Evolutionary conservation across 1,139 yeast species (phyloP).

Genomic region (Suhomyces coccinellae): DNA sequence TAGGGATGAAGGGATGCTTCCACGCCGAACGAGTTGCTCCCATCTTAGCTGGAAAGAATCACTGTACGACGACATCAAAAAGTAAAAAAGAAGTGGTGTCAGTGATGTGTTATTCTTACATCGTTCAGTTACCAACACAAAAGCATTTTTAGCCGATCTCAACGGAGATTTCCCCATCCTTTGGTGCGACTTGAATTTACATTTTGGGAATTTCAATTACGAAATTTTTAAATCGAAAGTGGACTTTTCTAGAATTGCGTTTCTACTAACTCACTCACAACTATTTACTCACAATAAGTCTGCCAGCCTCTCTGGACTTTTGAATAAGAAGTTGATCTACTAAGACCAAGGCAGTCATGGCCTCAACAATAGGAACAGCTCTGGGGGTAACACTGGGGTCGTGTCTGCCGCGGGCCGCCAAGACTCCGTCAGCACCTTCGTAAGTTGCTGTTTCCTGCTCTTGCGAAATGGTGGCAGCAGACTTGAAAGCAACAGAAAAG

Average conservation of each 20-base stretch:
- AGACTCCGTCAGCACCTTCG: constrained; percentile 80
- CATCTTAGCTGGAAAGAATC: too few relatives aligned
- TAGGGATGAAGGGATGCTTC: background rate
- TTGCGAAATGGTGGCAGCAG: constrained; percentile 96
- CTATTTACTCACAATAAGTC: constrained; percentile 11
- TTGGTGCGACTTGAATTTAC: too few relatives aligned
- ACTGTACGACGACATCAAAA: too few relatives aligned
- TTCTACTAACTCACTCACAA: background rate
- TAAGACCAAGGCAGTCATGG: constrained; percentile 92
- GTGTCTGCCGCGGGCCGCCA: constrained; percentile 97
- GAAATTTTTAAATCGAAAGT: background rate
- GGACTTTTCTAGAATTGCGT: background rate
- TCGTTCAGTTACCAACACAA: too few relatives aligned
- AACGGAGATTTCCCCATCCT: too few relatives aligned
- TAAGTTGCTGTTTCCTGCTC: constrained; percentile 87
- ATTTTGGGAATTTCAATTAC: too few relatives aligned
- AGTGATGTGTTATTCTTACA: too few relatives aligned
- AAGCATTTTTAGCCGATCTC: too few relatives aligned
- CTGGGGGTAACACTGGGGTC: constrained; percentile 98
- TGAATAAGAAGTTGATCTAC: constrained; percentile 86
- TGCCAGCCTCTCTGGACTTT: constrained; percentile 67
- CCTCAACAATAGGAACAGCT: constrained; percentile 97
- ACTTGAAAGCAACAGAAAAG: constrained; percentile 94
- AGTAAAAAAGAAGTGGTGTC: too few relatives aligned
- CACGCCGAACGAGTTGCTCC: background rate